These are phyloP conservation scores for Serendipita vermifera DNA, from an alignment of 768 basidiomycete genomes.

Conservation along the genomic window DNA sequence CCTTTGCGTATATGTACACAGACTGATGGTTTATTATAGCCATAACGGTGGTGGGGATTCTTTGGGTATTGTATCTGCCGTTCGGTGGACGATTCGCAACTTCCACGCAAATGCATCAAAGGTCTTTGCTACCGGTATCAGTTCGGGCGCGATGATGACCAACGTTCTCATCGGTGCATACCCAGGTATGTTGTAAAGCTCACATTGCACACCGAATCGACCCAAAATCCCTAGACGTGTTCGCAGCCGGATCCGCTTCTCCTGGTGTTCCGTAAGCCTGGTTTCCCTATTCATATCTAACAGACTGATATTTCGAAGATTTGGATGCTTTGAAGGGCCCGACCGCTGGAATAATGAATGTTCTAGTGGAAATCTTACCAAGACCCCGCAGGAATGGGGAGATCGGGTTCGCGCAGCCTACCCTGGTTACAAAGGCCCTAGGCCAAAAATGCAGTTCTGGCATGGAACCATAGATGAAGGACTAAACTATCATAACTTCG, in stretches of 20 bases:
- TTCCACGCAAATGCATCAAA: constrained; percentile 33
- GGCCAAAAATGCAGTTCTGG: constrained; percentile 42
- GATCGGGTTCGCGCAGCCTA: constrained; percentile 34
- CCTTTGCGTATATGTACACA: background rate
- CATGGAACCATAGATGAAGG: constrained; percentile 42
- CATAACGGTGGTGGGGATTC: constrained; percentile 46
- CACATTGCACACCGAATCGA: background rate
- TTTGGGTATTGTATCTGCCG: constrained; percentile 35
- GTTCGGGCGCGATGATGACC: constrained; percentile 50
- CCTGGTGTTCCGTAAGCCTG: constrained; percentile 44
- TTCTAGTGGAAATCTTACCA: constrained; percentile 30
- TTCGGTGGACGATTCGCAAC: constrained; percentile 36
- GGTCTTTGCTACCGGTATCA: constrained; percentile 40
- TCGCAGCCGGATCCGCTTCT: constrained; percentile 35
- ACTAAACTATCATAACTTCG: constrained; percentile 37
- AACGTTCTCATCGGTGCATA: constrained; percentile 41
- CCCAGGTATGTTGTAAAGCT: constrained; percentile 20
- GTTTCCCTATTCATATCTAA: no score
- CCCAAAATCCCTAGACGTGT: constrained; percentile 25
- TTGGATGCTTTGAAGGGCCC: constrained; percentile 39
- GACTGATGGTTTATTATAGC: constrained; percentile 22
- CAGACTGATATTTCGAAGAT: no score
- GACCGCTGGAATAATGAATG: constrained; percentile 37
- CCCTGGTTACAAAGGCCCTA: constrained; percentile 40
- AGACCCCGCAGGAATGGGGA: constrained; percentile 38